Percentiles rank a stretch among this genome's conserved stretches.
These are phyloP conservation scores for Papiliotrema laurentii DNA, from an alignment of 1,284 basidiomycete genomes.

Conservation along the genomic window DNA sequence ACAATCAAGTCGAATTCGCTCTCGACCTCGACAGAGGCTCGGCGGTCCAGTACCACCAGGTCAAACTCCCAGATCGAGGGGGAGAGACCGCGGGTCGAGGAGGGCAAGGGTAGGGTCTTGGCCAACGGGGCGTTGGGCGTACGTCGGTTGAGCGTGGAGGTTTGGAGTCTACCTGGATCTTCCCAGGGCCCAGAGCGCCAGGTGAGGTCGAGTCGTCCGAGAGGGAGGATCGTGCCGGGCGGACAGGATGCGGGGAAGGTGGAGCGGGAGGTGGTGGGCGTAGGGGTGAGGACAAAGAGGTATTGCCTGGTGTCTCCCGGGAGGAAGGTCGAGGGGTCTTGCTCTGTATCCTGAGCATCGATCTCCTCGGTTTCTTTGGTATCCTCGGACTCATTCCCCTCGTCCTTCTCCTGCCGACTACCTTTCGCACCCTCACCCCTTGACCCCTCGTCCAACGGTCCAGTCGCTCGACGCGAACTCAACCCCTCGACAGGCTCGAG, in stretches of 20 bases:
- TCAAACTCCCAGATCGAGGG: conserved; percentile 34
- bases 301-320: conserved; percentile 78
- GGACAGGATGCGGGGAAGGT: conserved; percentile 55
- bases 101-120: too few relatives aligned
- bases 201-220: conserved; percentile 73
- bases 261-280: conserved; percentile 28
- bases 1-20: conserved; percentile 18
- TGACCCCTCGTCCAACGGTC: conserved; percentile 6
- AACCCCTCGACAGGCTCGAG: conserved; percentile 71
- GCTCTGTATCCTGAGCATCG: too few relatives aligned
- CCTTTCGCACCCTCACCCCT: conserved; percentile 18
- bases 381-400: background rate
- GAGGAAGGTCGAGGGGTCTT: too few relatives aligned
- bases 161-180: conserved; percentile 73
- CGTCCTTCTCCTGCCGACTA: background rate
- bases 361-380: conserved; percentile 35
- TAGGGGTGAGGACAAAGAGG: conserved; percentile 69
- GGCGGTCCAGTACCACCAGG: conserved; percentile 17
- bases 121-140: conserved; percentile 15
- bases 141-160: conserved; percentile 54
- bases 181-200: conserved; percentile 57
- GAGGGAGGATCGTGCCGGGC: conserved; percentile 66
- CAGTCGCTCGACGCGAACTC: conserved; percentile 47
- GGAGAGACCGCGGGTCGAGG: too few relatives aligned
- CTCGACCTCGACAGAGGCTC: conserved; percentile 19